These are phyloP conservation scores for Nemania bipapillata DNA, from an alignment of 2,329 filamentous ascomycete genomes.

Conservation along the genomic window DNA sequence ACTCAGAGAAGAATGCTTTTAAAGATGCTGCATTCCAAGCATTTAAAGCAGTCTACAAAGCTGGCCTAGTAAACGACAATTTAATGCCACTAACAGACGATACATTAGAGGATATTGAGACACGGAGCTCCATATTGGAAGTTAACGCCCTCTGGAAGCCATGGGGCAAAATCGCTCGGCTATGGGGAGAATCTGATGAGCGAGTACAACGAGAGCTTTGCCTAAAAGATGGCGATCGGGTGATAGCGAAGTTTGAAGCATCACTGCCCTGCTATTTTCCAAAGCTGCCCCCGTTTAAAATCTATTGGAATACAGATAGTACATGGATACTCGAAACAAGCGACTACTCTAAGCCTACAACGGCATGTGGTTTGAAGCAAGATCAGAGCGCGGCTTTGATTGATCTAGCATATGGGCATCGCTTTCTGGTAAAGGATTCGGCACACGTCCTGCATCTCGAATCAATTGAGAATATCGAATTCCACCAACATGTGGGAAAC, in stretches of 20 bases:
- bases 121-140: conserved; percentile 51
- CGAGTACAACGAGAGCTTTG: conserved; percentile 50
- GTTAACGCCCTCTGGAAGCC: conserved; percentile 58
- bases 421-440: conserved; percentile 55
- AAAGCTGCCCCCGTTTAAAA: conserved; percentile 49
- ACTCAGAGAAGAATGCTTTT: conserved; percentile 74
- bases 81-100: conserved; percentile 71
- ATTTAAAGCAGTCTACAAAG: conserved; percentile 74
- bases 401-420: conserved; percentile 60
- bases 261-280: conserved; percentile 59
- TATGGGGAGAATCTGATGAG: conserved; percentile 56
- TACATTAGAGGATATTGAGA: conserved; percentile 54
- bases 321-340: conserved; percentile 55
- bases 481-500: conserved; percentile 41
- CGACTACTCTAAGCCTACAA: conserved; percentile 24
- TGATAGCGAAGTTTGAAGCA: conserved; percentile 56
- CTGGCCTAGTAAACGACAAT: conserved; percentile 79
- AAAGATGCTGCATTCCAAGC: conserved; percentile 87
- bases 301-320: conserved; percentile 55
- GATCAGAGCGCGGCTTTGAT: conserved; percentile 62
- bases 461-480: conserved; percentile 41
- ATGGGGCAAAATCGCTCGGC: conserved; percentile 58
- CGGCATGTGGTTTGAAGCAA: conserved; percentile 25
- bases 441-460: conserved; percentile 59
- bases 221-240: conserved; percentile 51